Evolutionary conservation across 192 early-diverging fungal species (phyloP).

Genomic region (Dissophora ornata): DNA sequence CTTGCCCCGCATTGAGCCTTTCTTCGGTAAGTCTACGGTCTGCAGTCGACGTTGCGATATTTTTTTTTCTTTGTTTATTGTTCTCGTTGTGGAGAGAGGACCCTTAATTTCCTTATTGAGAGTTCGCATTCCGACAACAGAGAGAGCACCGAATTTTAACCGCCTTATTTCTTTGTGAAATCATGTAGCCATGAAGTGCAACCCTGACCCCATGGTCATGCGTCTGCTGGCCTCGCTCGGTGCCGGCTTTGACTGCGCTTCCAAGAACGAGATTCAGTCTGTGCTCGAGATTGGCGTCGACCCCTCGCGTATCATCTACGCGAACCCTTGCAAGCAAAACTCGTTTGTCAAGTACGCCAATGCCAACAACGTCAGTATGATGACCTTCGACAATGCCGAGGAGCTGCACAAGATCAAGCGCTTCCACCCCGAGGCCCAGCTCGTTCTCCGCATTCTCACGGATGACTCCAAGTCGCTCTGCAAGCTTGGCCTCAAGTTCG

Average conservation of each 20-base stretch:
- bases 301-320: constrained; percentile 89
- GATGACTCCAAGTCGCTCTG: constrained; percentile 95
- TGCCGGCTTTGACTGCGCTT: constrained; percentile 97
- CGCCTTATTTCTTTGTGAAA: no score
- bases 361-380: constrained; percentile 81
- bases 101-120: no score
- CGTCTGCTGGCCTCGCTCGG: constrained; percentile 84
- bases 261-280: constrained; percentile 90
- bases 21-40: constrained; percentile 88
- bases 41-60: background rate
- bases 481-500: constrained; percentile 97
- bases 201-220: constrained; percentile 89
- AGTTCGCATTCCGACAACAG: no score
- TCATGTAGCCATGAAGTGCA: constrained; percentile 98
- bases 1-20: constrained; percentile 95
- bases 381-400: constrained; percentile 99
- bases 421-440: constrained; percentile 82
- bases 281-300: constrained; percentile 80
- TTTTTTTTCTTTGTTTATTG: no score
- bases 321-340: constrained; percentile 99
- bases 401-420: constrained; percentile 94
- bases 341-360: constrained; percentile 93
- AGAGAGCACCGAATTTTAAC: no score
- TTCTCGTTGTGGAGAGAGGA: no score
- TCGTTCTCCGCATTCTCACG: constrained; percentile 92